Base-by-base conservation (phyloP, 1,284 basidiomycete species). In the Trametes versicolor region DNA sequence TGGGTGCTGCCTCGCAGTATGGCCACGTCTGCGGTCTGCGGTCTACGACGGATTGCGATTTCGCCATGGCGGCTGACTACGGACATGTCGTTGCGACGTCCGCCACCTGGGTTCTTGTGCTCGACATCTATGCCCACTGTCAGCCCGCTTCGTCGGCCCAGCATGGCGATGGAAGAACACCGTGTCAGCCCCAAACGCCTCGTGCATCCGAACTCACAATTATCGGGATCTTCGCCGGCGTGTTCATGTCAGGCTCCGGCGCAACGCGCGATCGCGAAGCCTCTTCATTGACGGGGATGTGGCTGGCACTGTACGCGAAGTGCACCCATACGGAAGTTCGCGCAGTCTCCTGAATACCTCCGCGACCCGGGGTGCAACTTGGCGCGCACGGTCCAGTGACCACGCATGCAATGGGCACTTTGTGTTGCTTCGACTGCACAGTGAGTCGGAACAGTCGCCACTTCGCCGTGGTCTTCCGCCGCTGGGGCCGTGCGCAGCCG, bases 201-300 rank as follows among this genome's bases (percentile, higher is more conserved):
- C 19, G 15, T 45, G 45, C 45, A 21, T 25, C 27, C 27, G 48
- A 10, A n/a, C 48, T 49, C 19, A 29, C 48, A 49, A 49, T 49
- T 27, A n/a, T 49, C 23, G 48, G 48, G 48, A 49, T 49, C 48
- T 25, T 49, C 48, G 41, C 41, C 41, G 41, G 41, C 17, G 41
- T 19, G 41, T 39, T 12, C 41, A 43, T 43, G 41, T n/a, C 41
- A 43, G 41, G 17, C 41, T 7, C 41, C 41, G 41, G 37, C 10
- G 37, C 41, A 4, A n/a, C 41, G 41, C 41, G 19, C 41, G 41
- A 43, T 43, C 41, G 41, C 15, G 41, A 13, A 43, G 17, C 41
- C 41, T 43, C 41, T 17, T 19, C 41, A 17, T 39, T 13, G 37
- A 12, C 37, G 37, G 12, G 2, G 37, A 12, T 13, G 37, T 12